Conservation (phyloP, 176 grass and related monocot genomes). For the Pontederia crassipes region DNA sequence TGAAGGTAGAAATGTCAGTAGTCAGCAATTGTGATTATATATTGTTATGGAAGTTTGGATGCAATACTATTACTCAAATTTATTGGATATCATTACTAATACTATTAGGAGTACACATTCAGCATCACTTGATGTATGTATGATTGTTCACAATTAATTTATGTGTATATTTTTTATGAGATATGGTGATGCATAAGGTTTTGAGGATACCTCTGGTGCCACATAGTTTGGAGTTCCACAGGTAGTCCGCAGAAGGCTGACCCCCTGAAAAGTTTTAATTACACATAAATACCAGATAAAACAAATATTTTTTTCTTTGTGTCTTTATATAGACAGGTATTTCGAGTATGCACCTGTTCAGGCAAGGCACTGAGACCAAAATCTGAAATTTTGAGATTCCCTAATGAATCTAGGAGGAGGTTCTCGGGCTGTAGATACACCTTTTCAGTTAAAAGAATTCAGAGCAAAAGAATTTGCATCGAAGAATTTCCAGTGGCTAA, state of each 20-base stretch:
- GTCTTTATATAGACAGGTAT: constrained; percentile 1
- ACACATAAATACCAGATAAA: constrained; percentile 6
- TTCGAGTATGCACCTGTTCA: constrained; percentile 43
- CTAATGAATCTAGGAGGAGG: constrained; percentile 91
- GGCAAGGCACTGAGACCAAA: constrained; percentile 93
- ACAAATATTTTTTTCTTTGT: neutral
- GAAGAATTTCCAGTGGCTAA: constrained; percentile 6
- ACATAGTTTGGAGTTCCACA: constrained; percentile 99
- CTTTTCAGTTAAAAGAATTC: constrained; percentile 22
- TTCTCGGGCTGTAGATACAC: constrained; percentile 71
- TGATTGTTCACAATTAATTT: no score
- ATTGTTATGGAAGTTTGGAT: no score
- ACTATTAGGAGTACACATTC: no score
- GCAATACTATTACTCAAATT: no score
- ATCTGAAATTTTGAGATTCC: constrained; percentile 99
- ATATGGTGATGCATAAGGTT: no score
- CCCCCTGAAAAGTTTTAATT: constrained; percentile 44
- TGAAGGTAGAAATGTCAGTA: no score
- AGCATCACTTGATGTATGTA: no score
- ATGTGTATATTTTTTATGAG: no score
- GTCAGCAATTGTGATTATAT: no score
- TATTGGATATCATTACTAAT: no score
- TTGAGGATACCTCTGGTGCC: constrained; percentile 66
- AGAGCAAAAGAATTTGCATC: constrained; percentile 5
- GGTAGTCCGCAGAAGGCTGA: constrained; percentile 57